These are phyloP conservation scores for Wakefieldia striispora DNA, from an alignment of 768 basidiomycete species.

Conservation along the genomic window DNA sequence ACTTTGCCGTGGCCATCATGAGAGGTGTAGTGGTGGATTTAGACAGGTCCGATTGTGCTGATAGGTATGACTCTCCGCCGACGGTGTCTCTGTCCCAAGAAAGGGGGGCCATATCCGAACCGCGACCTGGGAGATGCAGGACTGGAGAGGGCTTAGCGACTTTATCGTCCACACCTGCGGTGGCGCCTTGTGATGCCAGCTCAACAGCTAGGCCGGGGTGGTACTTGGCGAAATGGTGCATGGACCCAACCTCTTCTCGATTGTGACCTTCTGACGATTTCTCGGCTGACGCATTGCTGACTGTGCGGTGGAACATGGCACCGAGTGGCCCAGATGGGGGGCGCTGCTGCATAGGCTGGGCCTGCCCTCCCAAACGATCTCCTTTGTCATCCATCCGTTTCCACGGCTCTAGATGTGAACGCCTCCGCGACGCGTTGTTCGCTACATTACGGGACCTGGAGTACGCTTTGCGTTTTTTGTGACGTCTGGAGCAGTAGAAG, in stretches of 20 bases:
- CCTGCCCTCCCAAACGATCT: constrained; percentile 42
- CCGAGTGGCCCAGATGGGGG: constrained; percentile 45
- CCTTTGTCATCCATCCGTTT: constrained; percentile 53
- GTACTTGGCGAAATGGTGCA: constrained; percentile 54
- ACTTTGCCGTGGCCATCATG: constrained; percentile 49
- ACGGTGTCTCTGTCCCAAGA: constrained; percentile 54
- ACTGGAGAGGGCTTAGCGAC: constrained; percentile 32
- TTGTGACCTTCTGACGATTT: constrained; percentile 39
- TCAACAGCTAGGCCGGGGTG: constrained; percentile 54
- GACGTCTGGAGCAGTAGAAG: constrained; percentile 50
- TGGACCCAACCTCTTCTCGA: constrained; percentile 30
- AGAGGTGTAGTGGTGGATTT: constrained; percentile 54
- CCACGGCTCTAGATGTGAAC: constrained; percentile 49
- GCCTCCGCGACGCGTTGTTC: constrained; percentile 44
- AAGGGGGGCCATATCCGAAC: constrained; percentile 37
- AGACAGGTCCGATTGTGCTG: constrained; percentile 39
- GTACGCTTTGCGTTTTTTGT: constrained; percentile 18
- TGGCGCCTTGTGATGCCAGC: constrained; percentile 39
- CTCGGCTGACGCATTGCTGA: constrained; percentile 53
- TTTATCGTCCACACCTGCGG: constrained; percentile 18
- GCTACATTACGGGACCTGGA: constrained; percentile 39
- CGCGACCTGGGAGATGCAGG: constrained; percentile 44
- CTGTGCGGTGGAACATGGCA: constrained; percentile 59
- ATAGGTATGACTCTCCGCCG: constrained; percentile 49
- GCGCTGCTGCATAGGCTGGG: constrained; percentile 41